These are phyloP conservation scores for Elongisporangium anandrum DNA, from an alignment of 352 stramenopile genomes.

Conservation along the genomic window DNA sequence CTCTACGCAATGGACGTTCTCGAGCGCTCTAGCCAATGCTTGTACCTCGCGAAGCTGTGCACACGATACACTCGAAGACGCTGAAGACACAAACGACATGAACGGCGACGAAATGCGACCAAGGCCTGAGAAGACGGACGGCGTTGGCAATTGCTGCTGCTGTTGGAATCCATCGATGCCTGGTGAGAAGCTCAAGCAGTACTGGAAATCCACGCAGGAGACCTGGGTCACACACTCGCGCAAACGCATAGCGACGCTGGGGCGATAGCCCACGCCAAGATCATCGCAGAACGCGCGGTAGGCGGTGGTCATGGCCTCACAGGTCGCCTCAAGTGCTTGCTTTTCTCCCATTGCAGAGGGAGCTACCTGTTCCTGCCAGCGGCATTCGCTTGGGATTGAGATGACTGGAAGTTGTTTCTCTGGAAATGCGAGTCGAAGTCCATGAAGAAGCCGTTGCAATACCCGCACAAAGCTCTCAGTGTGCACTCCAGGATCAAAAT, in stretches of 20 bases:
- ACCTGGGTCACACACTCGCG: slow-evolving; percentile 36
- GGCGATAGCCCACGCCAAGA: slow-evolving; percentile 33
- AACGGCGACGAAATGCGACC: background rate
- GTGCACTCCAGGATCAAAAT: slow-evolving; percentile 56
- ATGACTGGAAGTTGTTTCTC: slow-evolving; percentile 26
- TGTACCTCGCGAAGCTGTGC: slow-evolving; percentile 36
- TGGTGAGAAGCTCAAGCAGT: slow-evolving; percentile 38
- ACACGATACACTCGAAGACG: background rate
- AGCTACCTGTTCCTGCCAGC: slow-evolving; percentile 54
- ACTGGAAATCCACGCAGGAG: slow-evolving; percentile 56
- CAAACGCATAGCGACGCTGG: slow-evolving; percentile 40
- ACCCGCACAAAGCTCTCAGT: slow-evolving; percentile 48
- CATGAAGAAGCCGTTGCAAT: slow-evolving; percentile 45
- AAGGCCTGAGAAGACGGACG: slow-evolving; percentile 2
- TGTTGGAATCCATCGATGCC: slow-evolving; percentile 28
- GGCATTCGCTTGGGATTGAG: slow-evolving; percentile 27
- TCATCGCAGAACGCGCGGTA: slow-evolving; percentile 68
- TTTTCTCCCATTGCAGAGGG: background rate
- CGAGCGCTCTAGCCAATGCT: slow-evolving; percentile 36
- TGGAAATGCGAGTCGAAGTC: slow-evolving; percentile 39
- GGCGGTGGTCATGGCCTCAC: slow-evolving; percentile 34
- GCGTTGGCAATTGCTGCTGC: background rate
- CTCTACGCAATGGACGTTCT: slow-evolving; percentile 34
- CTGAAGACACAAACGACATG: background rate
- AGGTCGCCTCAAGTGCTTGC: slow-evolving; percentile 4